Percentiles rank a stretch among this genome's conserved stretches.
These are phyloP conservation scores for Chaetomium sp. DNA, from an alignment of 2,329 filamentous ascomycete species.

Conservation along the genomic window DNA sequence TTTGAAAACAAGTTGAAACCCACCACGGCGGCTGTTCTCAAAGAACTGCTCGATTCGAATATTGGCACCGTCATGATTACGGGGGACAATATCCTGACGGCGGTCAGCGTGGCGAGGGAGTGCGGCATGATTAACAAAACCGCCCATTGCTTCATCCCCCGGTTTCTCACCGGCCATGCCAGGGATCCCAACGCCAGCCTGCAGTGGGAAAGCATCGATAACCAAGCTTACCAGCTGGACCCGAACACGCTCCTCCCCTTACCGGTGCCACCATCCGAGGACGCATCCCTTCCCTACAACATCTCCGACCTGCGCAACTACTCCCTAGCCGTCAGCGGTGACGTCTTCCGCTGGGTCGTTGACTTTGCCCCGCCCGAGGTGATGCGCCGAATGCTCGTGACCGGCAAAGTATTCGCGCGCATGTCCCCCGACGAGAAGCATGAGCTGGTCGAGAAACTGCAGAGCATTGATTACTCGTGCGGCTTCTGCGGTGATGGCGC, in stretches of 20 bases:
- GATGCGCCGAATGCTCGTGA: constrained; percentile 77
- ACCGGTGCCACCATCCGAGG: constrained; percentile 57
- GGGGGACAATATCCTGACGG: constrained; percentile 94
- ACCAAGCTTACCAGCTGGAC: constrained; percentile 70
- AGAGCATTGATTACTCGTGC: constrained; percentile 89
- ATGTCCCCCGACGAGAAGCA: constrained; percentile 99
- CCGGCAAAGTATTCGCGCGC: constrained; percentile 87
- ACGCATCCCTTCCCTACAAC: constrained; percentile 80
- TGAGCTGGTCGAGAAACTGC: constrained; percentile 92
- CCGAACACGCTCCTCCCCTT: constrained; percentile 60
- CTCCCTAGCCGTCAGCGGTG: constrained; percentile 80
- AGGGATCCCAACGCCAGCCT: constrained; percentile 68
- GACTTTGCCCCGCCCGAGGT: constrained; percentile 82
- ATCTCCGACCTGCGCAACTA: constrained; percentile 78
- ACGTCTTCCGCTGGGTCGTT: constrained; percentile 93
- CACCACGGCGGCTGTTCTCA: constrained; percentile 71
- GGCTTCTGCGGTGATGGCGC: constrained; percentile 97
- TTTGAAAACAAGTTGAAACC: constrained; percentile 98
- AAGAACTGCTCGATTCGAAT: constrained; percentile 73
- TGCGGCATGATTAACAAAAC: constrained; percentile 74
- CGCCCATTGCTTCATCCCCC: constrained; percentile 87
- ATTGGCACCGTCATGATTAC: constrained; percentile 95
- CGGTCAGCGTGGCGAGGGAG: constrained; percentile 89
- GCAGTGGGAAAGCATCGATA: constrained; percentile 92
- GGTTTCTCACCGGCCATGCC: constrained; percentile 73